A percentile compares a stretch with the other conserved stretches of the same genome.
Conservation (phyloP, 208 protist genomes). For the Tritrichomonas foetus region DNA sequence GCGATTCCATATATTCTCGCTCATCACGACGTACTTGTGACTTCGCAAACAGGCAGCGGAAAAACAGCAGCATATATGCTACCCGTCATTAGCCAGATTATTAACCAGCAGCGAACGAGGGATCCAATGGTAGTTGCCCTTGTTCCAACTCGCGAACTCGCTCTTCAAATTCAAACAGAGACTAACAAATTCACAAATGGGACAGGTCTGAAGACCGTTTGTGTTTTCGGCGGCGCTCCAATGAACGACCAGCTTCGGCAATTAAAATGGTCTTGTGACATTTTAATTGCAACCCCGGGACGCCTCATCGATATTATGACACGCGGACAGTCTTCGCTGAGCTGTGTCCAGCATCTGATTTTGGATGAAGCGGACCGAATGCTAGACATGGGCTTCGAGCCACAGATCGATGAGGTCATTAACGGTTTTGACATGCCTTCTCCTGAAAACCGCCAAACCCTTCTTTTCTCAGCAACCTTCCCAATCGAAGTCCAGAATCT, state of each 20-base stretch:
- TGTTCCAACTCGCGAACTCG: slow-evolving; percentile 86
- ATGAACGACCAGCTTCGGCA: slow-evolving; percentile 63
- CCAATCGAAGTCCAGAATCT: slow-evolving; percentile 92
- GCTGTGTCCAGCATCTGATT: slow-evolving; percentile 72
- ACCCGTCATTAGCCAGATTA: slow-evolving; percentile 42
- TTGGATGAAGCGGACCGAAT: slow-evolving; percentile 81
- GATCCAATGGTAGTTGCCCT: slow-evolving; percentile 78
- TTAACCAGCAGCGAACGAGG: no score
- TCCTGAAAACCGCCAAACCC: slow-evolving; percentile 75
- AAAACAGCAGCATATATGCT: slow-evolving; percentile 55
- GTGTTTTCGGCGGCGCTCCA: slow-evolving; percentile 55
- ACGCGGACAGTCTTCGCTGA: slow-evolving; percentile 64
- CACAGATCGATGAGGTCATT: slow-evolving; percentile 51
- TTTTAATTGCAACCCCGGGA: slow-evolving; percentile 82
- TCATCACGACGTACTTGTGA: slow-evolving; percentile 12
- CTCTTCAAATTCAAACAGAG: slow-evolving; percentile 87
- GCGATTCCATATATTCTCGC: slow-evolving; percentile 24
- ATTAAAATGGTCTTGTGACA: slow-evolving; percentile 54
- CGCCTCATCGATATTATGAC: slow-evolving; percentile 76
- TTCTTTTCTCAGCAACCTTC: slow-evolving; percentile 99
- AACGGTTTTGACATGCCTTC: not conserved
- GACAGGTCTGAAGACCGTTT: slow-evolving; percentile 36
- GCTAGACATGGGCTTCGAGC: slow-evolving; percentile 66
- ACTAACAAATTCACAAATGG: slow-evolving; percentile 61
- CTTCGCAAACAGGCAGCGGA: slow-evolving; percentile 51